Evolutionary conservation across 768 basidiomycete species (phyloP), one percentile per base, ranked within the genome.

Genomic region (Lactarius sp.): DNA sequence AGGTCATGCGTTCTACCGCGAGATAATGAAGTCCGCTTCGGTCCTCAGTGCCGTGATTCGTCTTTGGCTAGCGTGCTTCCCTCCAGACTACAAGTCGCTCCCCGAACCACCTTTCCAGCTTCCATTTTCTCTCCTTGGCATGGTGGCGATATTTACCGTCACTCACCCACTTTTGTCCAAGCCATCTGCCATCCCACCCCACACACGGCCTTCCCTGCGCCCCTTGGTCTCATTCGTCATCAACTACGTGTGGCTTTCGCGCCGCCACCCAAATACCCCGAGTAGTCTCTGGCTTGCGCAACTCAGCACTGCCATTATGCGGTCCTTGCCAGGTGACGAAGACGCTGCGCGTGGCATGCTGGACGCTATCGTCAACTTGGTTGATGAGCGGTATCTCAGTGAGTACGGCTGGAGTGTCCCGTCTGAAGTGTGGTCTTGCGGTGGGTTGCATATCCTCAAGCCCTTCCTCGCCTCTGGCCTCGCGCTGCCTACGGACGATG

Each of bases 261-360:
- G 79, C 33, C 72, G 77, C 13, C 76, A 85, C 13, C 86, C 88
- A 6, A 80, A 74, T 22, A 80, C 80, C n/a, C 74, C 81, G 4
- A 75, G 79, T 34, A 79, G 84, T 59, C 70, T 85, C 20, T 90
- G 89, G 88, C 75, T 87, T 44, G 83, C 84, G 0, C 87, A 88
- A 66, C 83, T 84, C 2, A 79, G 87, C 39, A 75, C 81, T 0
- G 79, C 89, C 52, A 68, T 90, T 0, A 67, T 74, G 14, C 75
- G 80, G 39, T 76, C 87, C 27, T 75, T 85, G 13, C 89, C 88
- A 0, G 92, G 93, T 13, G 89, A 95, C 66, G 94, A 95, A 71
- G 81, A 81, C 1, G 70, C 75, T 41, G 86, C 82, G 0, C 67
- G 77, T 27, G 71, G 71, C 27, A 74, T 83, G 59, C 62, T 85